Percentiles rank a stretch among this genome's conserved stretches.
Conservation (phyloP, 495 filamentous ascomycete species). For the Bryoglossum gracile region DNA sequence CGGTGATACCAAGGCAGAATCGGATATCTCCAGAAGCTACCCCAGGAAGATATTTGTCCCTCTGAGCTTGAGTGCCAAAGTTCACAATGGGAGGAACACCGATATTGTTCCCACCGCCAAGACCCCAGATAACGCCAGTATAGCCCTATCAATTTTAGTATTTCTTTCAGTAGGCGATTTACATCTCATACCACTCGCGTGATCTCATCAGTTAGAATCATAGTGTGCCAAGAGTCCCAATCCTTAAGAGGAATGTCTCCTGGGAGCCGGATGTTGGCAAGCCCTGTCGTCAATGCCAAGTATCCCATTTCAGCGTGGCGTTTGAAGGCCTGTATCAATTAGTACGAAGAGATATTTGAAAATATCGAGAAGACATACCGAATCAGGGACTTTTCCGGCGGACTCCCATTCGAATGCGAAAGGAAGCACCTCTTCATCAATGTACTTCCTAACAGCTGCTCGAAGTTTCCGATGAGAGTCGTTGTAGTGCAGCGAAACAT, state of each 20-base stretch:
- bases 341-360: neutral
- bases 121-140: conserved; percentile 40
- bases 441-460: conserved; percentile 37
- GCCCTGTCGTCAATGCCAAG: conserved; percentile 22
- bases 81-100: conserved; percentile 47
- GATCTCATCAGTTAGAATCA: conserved; percentile 42
- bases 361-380: conserved; percentile 20
- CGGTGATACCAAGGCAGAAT: conserved; percentile 51
- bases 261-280: conserved; percentile 34
- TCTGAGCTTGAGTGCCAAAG: conserved; percentile 44
- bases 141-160: conserved; percentile 25
- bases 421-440: conserved; percentile 38
- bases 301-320: conserved; percentile 36
- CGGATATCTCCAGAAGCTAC: conserved; percentile 40
- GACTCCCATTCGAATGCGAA: conserved; percentile 43
- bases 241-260: conserved; percentile 36
- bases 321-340: conserved; percentile 19
- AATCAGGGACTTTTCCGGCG: conserved; percentile 36
- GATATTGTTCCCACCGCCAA: conserved; percentile 46
- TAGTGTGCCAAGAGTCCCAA: conserved; percentile 44
- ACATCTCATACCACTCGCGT: conserved; percentile 27
- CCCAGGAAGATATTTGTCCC: conserved; percentile 40
- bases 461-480: conserved; percentile 39
- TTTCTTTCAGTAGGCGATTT: neutral
- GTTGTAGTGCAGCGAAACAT: conserved; percentile 40